Evolutionary conservation across 139 green algal genomes (phyloP), one percentile per base, ranked within the genome.

Genomic region (Chlorella sp.): DNA sequence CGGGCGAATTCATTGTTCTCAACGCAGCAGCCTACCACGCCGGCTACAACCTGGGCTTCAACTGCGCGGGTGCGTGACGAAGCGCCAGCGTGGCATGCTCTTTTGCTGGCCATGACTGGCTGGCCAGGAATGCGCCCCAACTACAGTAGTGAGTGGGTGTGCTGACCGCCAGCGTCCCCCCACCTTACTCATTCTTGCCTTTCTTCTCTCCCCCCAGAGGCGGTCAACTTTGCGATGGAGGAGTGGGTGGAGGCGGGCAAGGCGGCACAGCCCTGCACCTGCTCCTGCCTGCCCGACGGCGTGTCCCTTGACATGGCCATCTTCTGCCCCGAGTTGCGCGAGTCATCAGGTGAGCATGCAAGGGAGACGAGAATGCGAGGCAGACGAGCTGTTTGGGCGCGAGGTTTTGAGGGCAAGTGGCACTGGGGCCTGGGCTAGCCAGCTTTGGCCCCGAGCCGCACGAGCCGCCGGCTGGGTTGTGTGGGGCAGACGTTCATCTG

Each of bases 1-100:
- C 76, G 9, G 92, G 88, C 17, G 93, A 98, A 85, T 98, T 97
- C 76, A 86, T 98, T 11, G 92, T 98, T 65, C 92, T 94, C 64
- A 96, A 93, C 85, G 90, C 94, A 19, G 92, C 92, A 74, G 85
- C 89, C 48, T 91, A 91, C 84, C 93, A 96, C 69, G 81, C 91
- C 26, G 93, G 94, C 43, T 96, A 94, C 90, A 96, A 96, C 79
- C 78, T 88, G 28, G 93, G 93, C 14, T 96, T 92, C 87, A 96
- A 96, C 86, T 96, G 92, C 73, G 93, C 81, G 38, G 80, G 80
- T 84, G 65, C 9, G 77, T 43, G 43, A 58, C 11, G 1, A 20
- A 7, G 28, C n/a, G n/a, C n/a, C 8, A 32, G 46, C 46, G 43
- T 76, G 70, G 41, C n/a, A 14, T 9, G 56, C 22, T 14, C 30